Conservation (phyloP, 371 early-diverging fungal genomes). For the Amoeboaphelidium protococcarum region DNA sequence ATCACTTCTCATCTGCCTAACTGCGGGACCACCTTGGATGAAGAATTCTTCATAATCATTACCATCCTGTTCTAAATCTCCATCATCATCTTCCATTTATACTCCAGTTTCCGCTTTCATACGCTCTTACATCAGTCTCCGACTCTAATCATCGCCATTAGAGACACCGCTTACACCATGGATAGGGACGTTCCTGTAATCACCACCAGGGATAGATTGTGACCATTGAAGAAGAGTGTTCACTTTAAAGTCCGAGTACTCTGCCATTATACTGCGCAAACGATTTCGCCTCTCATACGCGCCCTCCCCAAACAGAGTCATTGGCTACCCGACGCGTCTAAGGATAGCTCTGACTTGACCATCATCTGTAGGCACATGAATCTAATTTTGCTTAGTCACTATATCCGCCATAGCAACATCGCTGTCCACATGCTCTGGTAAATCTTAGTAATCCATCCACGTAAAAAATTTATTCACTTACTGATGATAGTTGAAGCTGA, state of each 20-base stretch:
- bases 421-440: too few relatives aligned
- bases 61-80: neutral
- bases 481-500: too few relatives aligned
- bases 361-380: slow-evolving; percentile 85
- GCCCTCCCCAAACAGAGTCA: slow-evolving; percentile 78
- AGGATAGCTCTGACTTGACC: slow-evolving; percentile 38
- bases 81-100: neutral
- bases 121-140: too few relatives aligned
- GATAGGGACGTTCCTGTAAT: too few relatives aligned
- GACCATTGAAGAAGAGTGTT: neutral
- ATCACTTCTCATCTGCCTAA: neutral
- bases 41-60: neutral
- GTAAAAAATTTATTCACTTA: too few relatives aligned
- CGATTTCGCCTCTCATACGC: slow-evolving; percentile 5
- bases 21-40: neutral
- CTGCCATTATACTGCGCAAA: neutral
- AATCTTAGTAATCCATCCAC: too few relatives aligned
- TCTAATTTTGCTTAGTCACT: too few relatives aligned
- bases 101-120: neutral
- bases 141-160: too few relatives aligned
- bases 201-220: too few relatives aligned
- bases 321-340: slow-evolving; percentile 51
- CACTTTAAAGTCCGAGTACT: neutral
- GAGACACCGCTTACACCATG: too few relatives aligned
- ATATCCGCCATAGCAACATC: too few relatives aligned